Evolutionary conservation across 495 filamentous ascomycete species (phyloP).

Genomic region (Chlorociboria aeruginascens): DNA sequence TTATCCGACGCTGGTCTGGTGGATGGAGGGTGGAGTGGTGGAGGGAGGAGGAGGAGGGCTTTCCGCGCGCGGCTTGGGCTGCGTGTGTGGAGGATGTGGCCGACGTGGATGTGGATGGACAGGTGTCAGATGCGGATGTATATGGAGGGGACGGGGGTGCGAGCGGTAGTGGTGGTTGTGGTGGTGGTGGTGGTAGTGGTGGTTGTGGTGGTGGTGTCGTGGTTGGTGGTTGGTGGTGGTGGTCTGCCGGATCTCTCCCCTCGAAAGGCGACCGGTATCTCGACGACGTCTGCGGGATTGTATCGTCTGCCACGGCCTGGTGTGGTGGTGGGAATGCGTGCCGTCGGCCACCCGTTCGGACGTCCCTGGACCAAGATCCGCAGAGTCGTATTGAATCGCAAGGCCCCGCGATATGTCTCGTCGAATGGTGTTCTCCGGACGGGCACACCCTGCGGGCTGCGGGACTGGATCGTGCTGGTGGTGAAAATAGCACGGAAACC

Average conservation of each 20-base stretch:
- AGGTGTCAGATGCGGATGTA: background rate
- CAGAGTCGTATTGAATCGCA: too few species aligned
- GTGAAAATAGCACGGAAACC: too few species aligned
- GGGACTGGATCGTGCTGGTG: too few species aligned
- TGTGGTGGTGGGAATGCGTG: background rate
- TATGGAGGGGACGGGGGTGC: background rate
- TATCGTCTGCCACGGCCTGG: too few species aligned
- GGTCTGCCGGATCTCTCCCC: too few species aligned
- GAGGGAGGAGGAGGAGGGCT: background rate
- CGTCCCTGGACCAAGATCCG: too few species aligned
- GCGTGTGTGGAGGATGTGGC: background rate
- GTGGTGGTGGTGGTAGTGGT: background rate
- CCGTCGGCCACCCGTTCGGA: background rate
- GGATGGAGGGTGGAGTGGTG: background rate
- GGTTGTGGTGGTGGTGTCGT: background rate
- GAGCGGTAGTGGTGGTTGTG: too few species aligned
- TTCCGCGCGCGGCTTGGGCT: background rate
- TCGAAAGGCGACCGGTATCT: too few species aligned
- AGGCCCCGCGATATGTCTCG: too few species aligned
- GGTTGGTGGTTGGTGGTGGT: background rate
- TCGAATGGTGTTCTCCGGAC: too few species aligned
- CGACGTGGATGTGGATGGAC: background rate
- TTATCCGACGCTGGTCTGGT: background rate
- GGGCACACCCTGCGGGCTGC: too few species aligned
- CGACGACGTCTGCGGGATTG: background rate